phyloP scores from a whole-genome alignment of 163 green algal species.

The Scenedesmus sp. region DNA sequence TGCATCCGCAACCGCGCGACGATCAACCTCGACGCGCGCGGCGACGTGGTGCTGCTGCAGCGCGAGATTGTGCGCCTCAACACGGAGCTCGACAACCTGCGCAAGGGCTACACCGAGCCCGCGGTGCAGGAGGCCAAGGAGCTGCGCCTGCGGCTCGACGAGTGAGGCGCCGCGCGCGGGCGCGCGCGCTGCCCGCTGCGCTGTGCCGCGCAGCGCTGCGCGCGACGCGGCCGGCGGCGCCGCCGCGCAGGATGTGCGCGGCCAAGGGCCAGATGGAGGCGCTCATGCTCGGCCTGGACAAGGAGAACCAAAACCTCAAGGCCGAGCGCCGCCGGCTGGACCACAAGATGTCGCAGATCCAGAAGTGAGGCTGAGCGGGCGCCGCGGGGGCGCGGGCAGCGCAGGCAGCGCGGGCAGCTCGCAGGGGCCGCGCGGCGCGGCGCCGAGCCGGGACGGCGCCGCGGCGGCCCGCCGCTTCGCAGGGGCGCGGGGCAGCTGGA shows the following conservation, averaged over 20 bases:
- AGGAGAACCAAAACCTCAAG: slow-evolving; percentile 44
- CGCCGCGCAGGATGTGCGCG: slow-evolving; percentile 7
- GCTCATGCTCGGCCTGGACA: slow-evolving; percentile 17
- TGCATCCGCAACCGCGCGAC: slow-evolving; percentile 78
- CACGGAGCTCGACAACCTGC: slow-evolving; percentile 64
- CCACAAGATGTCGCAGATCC: slow-evolving; percentile 44
- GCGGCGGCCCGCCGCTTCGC: no score
- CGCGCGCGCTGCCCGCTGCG: background rate
- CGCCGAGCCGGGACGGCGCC: no score
- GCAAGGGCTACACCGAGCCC: slow-evolving; percentile 63
- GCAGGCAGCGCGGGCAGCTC: background rate
- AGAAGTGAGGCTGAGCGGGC: slow-evolving; percentile 35
- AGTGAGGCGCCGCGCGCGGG: slow-evolving; percentile 45
- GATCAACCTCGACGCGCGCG: slow-evolving; percentile 74
- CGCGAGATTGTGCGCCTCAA: slow-evolving; percentile 61
- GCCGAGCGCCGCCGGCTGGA: slow-evolving; percentile 39
- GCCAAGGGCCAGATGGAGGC: slow-evolving; percentile 27
- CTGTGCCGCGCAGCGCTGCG: background rate
- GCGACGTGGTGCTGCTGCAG: slow-evolving; percentile 63
- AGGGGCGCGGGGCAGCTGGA: slow-evolving; percentile 36
- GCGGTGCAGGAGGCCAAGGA: slow-evolving; percentile 63
- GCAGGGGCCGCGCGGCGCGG: no score
- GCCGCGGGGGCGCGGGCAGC: background rate
- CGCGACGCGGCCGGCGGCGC: background rate
- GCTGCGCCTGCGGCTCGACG: slow-evolving; percentile 47